Conservation (phyloP, 495 filamentous ascomycete species). For the Xylaria scruposa region DNA sequence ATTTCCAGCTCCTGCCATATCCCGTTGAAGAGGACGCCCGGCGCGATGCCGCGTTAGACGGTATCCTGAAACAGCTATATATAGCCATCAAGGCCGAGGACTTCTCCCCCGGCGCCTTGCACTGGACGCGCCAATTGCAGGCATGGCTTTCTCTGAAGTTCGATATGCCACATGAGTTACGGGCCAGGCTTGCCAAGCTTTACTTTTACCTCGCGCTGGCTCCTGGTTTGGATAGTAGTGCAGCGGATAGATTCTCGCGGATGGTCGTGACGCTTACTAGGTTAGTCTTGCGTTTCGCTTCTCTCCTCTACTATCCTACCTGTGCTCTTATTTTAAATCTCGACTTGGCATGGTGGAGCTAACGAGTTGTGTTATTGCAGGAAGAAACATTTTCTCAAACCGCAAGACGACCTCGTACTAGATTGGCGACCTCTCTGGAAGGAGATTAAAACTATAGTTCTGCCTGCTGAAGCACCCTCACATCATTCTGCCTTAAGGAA, state of each 20-base stretch:
- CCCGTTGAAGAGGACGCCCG: conserved; percentile 76
- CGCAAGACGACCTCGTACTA: conserved; percentile 83
- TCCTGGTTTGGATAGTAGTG: conserved; percentile 81
- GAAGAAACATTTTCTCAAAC: conserved; percentile 93
- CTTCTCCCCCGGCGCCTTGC: conserved; percentile 89
- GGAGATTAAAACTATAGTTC: conserved; percentile 85
- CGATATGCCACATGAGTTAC: conserved; percentile 82
- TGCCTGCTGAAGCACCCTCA: conserved; percentile 75
- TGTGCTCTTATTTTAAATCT: not conserved
- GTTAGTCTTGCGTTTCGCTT: conserved; percentile 56
- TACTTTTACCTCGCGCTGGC: conserved; percentile 95
- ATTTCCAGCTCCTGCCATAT: conserved; percentile 88
- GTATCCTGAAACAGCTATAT: conserved; percentile 91
- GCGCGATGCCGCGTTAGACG: conserved; percentile 74
- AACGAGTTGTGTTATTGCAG: conserved; percentile 52
- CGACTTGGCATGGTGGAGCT: conserved; percentile 1
- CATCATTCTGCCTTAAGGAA: conserved; percentile 54
- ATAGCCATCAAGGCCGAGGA: conserved; percentile 90
- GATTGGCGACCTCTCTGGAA: conserved; percentile 94
- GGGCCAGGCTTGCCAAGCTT: conserved; percentile 82
- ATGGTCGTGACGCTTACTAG: conserved; percentile 96
- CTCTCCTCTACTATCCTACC: not conserved
- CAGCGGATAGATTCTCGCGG: conserved; percentile 89
- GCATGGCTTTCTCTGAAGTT: conserved; percentile 97
- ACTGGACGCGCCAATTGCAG: conserved; percentile 96